Conservation (phyloP, 176 grass and related monocot species). For the Lolium rigidum region DNA sequence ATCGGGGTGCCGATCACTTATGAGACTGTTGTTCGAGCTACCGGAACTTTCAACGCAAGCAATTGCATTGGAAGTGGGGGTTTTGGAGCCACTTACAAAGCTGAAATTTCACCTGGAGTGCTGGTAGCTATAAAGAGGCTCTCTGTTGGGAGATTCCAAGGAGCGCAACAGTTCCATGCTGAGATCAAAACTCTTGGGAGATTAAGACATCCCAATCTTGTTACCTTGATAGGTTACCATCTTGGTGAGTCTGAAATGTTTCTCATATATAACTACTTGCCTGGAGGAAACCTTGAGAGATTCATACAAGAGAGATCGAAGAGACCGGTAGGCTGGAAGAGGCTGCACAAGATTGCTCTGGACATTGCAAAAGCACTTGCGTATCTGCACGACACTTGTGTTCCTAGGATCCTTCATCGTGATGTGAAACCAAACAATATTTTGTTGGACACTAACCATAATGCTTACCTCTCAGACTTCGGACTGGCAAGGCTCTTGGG, state of each 20-base stretch:
- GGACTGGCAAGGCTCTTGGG: conserved; percentile 91
- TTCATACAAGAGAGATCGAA: conserved; percentile 97
- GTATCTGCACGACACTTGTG: conserved; percentile 87
- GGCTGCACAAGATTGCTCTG: conserved; percentile 93
- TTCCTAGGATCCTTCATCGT: conserved; percentile 89
- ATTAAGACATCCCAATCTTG: conserved; percentile 86
- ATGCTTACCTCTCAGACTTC: conserved; percentile 94
- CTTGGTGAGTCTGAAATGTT: conserved; percentile 96
- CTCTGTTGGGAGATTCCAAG: conserved; percentile 88
- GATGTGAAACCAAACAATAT: conserved; percentile 98
- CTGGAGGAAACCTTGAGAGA: conserved; percentile 88
- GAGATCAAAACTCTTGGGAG: conserved; percentile 97
- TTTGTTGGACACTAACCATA: conserved; percentile 81
- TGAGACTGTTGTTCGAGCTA: conserved; percentile 85
- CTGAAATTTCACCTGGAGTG: conserved; percentile 92
- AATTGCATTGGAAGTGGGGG: conserved; percentile 99
- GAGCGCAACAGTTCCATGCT: conserved; percentile 86
- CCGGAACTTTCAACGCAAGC: conserved; percentile 91
- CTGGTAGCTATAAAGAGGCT: conserved; percentile 96
- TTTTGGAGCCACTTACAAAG: conserved; percentile 97
- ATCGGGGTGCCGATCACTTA: conserved; percentile 77
- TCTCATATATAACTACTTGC: conserved; percentile 96
- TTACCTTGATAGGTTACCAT: conserved; percentile 95
- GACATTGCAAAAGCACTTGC: conserved; percentile 87
- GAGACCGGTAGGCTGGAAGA: conserved; percentile 82